phyloP scores from a whole-genome alignment of 768 basidiomycete genomes.

The Rhodotorula paludigena region DNA sequence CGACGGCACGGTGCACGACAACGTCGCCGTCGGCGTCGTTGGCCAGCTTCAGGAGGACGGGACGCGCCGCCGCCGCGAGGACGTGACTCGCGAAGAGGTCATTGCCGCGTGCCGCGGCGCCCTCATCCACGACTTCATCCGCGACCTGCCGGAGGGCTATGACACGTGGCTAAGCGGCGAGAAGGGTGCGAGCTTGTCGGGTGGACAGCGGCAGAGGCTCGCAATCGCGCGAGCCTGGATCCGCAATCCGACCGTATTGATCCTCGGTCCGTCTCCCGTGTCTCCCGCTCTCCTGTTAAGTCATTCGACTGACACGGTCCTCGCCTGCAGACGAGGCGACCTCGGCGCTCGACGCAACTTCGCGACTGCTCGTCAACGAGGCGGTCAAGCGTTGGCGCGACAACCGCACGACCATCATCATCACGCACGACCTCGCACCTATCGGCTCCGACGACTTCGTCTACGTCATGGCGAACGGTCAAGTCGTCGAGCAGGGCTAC shows the following conservation, averaged over 20 bases:
- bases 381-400: slow-evolving; percentile 61
- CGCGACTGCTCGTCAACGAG: slow-evolving; percentile 74
- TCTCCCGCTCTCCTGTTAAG: too few relatives aligned
- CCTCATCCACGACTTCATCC: slow-evolving; percentile 79
- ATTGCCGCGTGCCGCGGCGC: slow-evolving; percentile 76
- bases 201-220: slow-evolving; percentile 85
- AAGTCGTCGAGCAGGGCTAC: slow-evolving; percentile 80
- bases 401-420: slow-evolving; percentile 83
- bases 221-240: slow-evolving; percentile 82
- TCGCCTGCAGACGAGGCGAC: slow-evolving; percentile 52
- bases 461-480: slow-evolving; percentile 78
- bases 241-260: slow-evolving; percentile 77
- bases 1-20: slow-evolving; percentile 73
- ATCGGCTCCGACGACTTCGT: slow-evolving; percentile 74
- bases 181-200: slow-evolving; percentile 64
- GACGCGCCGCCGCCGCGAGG: slow-evolving; percentile 50
- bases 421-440: slow-evolving; percentile 90
- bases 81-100: slow-evolving; percentile 65
- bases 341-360: slow-evolving; percentile 69
- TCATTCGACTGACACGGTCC: not conserved
- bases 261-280: slow-evolving; percentile 65
- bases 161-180: slow-evolving; percentile 68
- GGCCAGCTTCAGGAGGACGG: slow-evolving; percentile 50
- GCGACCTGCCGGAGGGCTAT: slow-evolving; percentile 78
- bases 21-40: slow-evolving; percentile 71